phyloP scores from a whole-genome alignment of 441 rosid species.

The Corymbia citriodora region DNA sequence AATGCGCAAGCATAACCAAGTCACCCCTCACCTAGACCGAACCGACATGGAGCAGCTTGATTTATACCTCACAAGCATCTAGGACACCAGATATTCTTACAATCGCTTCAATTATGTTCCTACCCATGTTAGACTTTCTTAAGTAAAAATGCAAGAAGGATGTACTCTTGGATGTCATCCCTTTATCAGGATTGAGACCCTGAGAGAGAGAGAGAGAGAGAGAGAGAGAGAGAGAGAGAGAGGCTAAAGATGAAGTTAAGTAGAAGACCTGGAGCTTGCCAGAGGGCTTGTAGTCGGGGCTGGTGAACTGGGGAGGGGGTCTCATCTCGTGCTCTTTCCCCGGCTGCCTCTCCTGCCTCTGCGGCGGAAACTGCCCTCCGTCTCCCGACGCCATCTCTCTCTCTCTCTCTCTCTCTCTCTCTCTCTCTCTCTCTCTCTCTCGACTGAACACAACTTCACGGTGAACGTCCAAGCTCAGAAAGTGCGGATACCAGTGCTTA shows the following conservation, averaged over 20 bases:
- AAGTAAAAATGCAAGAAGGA: background rate
- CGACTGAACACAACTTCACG: background rate
- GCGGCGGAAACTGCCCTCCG: background rate
- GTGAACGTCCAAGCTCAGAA: background rate
- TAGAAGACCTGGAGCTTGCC: background rate
- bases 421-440: background rate
- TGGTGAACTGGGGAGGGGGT: background rate
- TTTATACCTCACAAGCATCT: background rate
- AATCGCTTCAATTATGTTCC: background rate
- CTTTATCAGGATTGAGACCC: background rate
- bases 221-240: background rate
- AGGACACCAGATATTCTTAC: background rate
- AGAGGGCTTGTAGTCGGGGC: background rate
- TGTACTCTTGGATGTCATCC: background rate
- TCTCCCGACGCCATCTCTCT: background rate
- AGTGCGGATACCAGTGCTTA: background rate
- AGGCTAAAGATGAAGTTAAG: background rate
- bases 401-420: background rate
- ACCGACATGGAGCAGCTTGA: background rate
- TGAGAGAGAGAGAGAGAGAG: background rate
- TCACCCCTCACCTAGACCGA: background rate
- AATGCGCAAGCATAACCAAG: background rate
- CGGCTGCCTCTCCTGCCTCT: background rate
- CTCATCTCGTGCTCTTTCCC: background rate
- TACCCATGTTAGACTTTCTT: background rate